Conservation (phyloP, 257 asterid genomes). For the Solanum rostratum region DNA sequence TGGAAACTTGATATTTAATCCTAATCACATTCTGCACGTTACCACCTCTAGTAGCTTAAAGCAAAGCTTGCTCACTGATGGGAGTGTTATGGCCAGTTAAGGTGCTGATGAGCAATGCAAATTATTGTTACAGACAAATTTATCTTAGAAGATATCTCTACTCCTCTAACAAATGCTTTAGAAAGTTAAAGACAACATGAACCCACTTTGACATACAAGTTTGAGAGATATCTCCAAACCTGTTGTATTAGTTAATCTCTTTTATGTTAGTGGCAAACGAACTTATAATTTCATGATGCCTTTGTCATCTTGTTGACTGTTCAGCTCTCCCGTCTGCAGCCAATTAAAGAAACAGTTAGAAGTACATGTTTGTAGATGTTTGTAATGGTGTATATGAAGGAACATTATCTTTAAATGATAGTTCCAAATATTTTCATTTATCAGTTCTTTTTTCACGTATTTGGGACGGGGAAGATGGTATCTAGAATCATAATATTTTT, state of each 20-base stretch:
- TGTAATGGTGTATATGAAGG: background rate
- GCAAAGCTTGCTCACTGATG: background rate
- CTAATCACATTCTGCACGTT: background rate
- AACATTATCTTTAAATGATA: background rate
- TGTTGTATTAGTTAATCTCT: background rate
- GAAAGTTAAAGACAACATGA: background rate
- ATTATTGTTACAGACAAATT: background rate
- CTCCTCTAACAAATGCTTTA: background rate
- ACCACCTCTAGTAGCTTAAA: background rate
- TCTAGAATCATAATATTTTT: background rate
- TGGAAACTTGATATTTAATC: background rate
- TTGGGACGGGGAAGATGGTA: background rate
- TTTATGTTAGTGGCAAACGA: background rate
- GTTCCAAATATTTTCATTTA: background rate
- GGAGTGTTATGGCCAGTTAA: background rate
- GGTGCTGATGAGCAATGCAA: background rate
- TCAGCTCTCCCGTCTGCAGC: background rate
- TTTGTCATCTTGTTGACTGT: background rate
- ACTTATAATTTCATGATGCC: background rate
- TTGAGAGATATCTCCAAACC: background rate
- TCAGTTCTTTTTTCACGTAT: background rate
- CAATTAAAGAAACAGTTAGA: background rate
- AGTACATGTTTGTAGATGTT: background rate
- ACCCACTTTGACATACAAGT: background rate
- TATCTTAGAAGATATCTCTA: background rate